A percentile compares a stretch with the other conserved stretches of the same genome.
Conservation (phyloP, 2,329 filamentous ascomycete species). For the Harringtonia aguacate region DNA sequence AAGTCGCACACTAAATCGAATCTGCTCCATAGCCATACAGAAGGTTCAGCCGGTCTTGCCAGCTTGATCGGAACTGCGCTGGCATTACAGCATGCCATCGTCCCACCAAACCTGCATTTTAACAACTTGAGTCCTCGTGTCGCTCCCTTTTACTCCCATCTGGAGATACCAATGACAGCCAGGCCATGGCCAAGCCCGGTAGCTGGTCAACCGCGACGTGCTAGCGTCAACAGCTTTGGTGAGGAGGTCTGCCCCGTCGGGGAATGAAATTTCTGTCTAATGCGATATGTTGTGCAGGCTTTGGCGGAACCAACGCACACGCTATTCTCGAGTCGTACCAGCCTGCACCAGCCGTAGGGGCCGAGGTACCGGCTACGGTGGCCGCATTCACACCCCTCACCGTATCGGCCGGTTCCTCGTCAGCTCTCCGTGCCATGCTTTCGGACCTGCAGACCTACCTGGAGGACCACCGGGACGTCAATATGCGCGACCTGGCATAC, state of each 20-base stretch:
- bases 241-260: background rate
- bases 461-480: background rate
- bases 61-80: slow-evolving; percentile 33
- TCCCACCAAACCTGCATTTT: slow-evolving; percentile 32
- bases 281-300: slow-evolving; percentile 24
- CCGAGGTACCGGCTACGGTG: background rate
- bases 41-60: slow-evolving; percentile 36
- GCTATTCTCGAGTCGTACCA: slow-evolving; percentile 29
- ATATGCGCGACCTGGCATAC: slow-evolving; percentile 17
- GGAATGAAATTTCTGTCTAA: too few species aligned
- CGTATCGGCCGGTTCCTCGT: too few species aligned
- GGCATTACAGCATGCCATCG: slow-evolving; percentile 23
- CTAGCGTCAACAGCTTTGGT: slow-evolving; percentile 31
- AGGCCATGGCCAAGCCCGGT: slow-evolving; percentile 21
- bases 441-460: too few species aligned
- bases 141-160: too few species aligned
- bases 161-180: background rate
- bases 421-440: too few species aligned
- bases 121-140: slow-evolving; percentile 28
- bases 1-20: background rate
- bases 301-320: slow-evolving; percentile 45
- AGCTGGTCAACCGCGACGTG: slow-evolving; percentile 24
- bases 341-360: too few species aligned
- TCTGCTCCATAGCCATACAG: slow-evolving; percentile 26
- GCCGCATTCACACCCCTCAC: background rate